phyloP scores from a whole-genome alignment of 371 early-diverging fungal species.

The Thermomucor indicae-seudaticae region DNA sequence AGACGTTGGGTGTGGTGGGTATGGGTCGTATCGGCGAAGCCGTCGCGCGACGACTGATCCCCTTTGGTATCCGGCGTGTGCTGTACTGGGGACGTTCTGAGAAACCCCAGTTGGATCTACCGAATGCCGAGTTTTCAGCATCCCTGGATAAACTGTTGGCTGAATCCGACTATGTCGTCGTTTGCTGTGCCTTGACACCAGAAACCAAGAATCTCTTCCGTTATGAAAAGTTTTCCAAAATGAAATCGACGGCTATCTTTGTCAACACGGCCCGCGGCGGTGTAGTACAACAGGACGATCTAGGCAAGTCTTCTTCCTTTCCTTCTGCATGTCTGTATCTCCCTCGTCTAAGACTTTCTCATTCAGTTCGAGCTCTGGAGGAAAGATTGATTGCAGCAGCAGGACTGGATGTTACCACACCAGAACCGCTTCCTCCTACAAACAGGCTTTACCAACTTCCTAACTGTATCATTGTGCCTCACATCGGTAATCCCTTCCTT shows the following conservation, averaged over 20 bases:
- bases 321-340: background rate
- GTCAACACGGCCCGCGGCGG: conserved; percentile 83
- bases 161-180: conserved; percentile 68
- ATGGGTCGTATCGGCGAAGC: conserved; percentile 83
- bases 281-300: conserved; percentile 72
- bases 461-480: conserved; percentile 71
- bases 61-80: conserved; percentile 62
- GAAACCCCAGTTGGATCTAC: conserved; percentile 32
- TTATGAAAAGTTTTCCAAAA: conserved; percentile 53
- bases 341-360: background rate
- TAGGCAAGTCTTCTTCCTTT: conserved; percentile 32
- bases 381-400: conserved; percentile 62
- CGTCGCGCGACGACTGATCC: conserved; percentile 62
- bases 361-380: conserved; percentile 57
- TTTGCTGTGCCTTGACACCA: conserved; percentile 70
- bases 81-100: conserved; percentile 50
- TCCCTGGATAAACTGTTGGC: conserved; percentile 53
- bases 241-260: conserved; percentile 71
- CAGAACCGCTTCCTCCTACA: conserved; percentile 73
- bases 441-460: conserved; percentile 58
- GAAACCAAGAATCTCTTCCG: conserved; percentile 73
- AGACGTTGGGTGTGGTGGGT: conserved; percentile 83
- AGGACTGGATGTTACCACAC: conserved; percentile 85
- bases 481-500: conserved; percentile 42
- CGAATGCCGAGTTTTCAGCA: conserved; percentile 35